Evolutionary conservation across 352 stramenopile genomes (phyloP).

Genomic region (Pythium apleroticum): DNA sequence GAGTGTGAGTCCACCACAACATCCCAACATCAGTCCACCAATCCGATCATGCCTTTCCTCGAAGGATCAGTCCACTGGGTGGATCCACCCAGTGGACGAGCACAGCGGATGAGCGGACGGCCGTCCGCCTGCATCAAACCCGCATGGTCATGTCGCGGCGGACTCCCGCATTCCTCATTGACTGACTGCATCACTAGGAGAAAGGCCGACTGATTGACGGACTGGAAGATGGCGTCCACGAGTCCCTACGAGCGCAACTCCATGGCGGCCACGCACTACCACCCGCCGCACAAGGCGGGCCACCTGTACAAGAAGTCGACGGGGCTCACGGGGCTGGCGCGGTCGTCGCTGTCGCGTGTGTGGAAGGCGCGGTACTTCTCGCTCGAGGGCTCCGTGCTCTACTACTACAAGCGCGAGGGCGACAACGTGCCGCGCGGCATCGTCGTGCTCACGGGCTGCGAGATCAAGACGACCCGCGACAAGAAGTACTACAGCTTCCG

Average conservation of each 20-base stretch:
- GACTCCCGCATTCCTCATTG: neutral
- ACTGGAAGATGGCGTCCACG: neutral
- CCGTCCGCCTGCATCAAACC: constrained; percentile 18
- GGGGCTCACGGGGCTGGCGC: constrained; percentile 37
- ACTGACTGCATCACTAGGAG: neutral
- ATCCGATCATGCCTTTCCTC: neutral
- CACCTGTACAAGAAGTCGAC: constrained; percentile 62
- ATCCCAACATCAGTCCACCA: neutral
- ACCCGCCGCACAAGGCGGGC: constrained; percentile 47
- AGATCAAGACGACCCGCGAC: constrained; percentile 48
- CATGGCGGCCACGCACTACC: constrained; percentile 9
- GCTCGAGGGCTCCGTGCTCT: constrained; percentile 63
- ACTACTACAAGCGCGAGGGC: constrained; percentile 74
- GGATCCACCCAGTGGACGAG: constrained; percentile 4
- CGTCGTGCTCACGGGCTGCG: constrained; percentile 65
- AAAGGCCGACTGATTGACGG: too few species aligned
- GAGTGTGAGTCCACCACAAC: neutral
- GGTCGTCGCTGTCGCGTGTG: constrained; percentile 17
- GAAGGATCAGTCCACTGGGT: neutral
- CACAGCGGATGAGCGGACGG: constrained; percentile 12
- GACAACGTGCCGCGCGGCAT: constrained; percentile 58
- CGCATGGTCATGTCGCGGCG: constrained; percentile 1
- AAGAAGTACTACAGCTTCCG: constrained; percentile 78
- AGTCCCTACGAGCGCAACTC: constrained; percentile 1
- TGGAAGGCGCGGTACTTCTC: constrained; percentile 73